Percentiles rank a stretch among this genome's conserved stretches.
Evolutionary conservation across 345 rosid species (phyloP).

Genomic region (Anastatica hierochuntica): DNA sequence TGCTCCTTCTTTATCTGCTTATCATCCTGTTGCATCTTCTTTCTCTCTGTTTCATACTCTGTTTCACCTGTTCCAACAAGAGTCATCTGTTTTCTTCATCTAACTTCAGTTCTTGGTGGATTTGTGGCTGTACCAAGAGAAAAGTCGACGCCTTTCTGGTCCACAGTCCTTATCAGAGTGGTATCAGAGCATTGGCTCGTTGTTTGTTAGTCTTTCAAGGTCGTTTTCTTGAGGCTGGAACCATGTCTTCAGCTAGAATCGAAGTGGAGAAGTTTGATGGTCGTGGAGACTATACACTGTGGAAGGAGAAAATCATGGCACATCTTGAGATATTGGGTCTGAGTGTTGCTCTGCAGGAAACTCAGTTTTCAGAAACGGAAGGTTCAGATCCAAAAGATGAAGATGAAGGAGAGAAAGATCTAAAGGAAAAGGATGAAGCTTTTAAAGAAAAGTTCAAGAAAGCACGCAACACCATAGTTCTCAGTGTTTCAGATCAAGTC

Average conservation of each 20-base stretch:
- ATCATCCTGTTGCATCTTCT: too few species aligned
- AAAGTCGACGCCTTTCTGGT: background rate
- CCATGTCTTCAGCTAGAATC: background rate
- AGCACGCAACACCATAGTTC: background rate
- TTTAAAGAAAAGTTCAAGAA: background rate
- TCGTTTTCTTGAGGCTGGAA: too few species aligned
- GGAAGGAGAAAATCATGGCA: background rate
- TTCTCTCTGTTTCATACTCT: too few species aligned
- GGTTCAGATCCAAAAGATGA: background rate
- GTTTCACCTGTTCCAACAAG: too few species aligned
- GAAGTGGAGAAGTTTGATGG: background rate
- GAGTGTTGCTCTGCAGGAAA: background rate
- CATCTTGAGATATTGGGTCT: background rate
- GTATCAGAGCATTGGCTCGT: background rate
- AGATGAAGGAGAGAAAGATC: background rate
- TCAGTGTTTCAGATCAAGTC: background rate
- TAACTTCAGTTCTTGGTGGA: too few species aligned
- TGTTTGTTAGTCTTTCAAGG: too few species aligned
- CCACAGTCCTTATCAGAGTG: background rate
- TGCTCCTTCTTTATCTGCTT: too few species aligned
- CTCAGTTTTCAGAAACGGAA: accelerated
- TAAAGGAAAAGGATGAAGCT: background rate
- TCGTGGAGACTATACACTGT: background rate
- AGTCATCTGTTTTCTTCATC: too few species aligned
- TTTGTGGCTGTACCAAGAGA: too few species aligned